Evolutionary conservation across 495 filamentous ascomycete species (phyloP).

Genomic region (Lasiosphaeriaceae sp.): DNA sequence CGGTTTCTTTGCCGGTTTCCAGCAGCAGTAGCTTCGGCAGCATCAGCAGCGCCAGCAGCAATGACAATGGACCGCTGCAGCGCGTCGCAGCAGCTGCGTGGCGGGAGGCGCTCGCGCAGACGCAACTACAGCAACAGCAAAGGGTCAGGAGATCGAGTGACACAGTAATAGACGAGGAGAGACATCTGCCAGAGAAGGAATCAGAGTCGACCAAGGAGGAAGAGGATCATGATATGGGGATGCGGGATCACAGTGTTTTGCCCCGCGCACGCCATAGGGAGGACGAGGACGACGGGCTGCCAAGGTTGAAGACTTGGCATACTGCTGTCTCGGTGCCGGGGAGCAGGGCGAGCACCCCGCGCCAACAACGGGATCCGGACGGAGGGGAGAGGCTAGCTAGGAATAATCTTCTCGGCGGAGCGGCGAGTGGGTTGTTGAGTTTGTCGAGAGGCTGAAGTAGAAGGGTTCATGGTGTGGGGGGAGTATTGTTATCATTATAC

Average conservation of each 20-base stretch:
- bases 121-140: not conserved
- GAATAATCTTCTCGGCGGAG: slow-evolving; percentile 17
- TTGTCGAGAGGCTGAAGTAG: slow-evolving; percentile 22
- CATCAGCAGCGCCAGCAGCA: not conserved
- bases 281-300: not conserved
- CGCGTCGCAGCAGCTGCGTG: not conserved
- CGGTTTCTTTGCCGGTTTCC: not conserved
- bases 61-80: not conserved
- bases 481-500: not conserved
- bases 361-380: not conserved
- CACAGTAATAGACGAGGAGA: not conserved
- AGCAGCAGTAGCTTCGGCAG: not conserved
- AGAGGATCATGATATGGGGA: not conserved
- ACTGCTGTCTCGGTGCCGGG: not conserved
- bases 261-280: not conserved
- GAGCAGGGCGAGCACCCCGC: not conserved
- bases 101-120: not conserved
- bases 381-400: slow-evolving; percentile 11
- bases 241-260: not conserved
- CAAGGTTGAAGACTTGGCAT: not conserved
- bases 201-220: not conserved
- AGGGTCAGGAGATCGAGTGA: not conserved
- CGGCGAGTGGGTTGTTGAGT: slow-evolving; percentile 32
- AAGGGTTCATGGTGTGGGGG: no score
- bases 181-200: not conserved